phyloP scores from a whole-genome alignment of 164 flowering plant genomes.

The Magnolia kwangsiensis region DNA sequence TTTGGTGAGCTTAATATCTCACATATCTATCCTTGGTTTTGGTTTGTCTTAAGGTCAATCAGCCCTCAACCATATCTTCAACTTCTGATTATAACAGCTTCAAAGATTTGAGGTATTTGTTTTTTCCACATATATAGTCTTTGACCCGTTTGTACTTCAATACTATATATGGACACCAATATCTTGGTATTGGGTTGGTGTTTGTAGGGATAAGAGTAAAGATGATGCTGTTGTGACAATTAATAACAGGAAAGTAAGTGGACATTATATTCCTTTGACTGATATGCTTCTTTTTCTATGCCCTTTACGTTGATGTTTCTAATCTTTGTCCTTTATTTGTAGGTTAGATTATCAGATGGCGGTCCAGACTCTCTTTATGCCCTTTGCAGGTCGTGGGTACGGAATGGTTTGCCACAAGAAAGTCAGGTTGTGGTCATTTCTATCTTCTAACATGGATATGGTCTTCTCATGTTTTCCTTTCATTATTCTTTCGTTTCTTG shows the following conservation, averaged over 20 bases:
- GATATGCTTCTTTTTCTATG: not conserved
- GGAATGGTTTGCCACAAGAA: slow-evolving; percentile 70
- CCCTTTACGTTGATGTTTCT: not conserved
- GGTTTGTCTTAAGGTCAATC: slow-evolving; percentile 23
- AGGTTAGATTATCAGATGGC: slow-evolving; percentile 69
- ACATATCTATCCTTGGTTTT: not conserved
- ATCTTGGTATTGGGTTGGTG: slow-evolving; percentile 10
- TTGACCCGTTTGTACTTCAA: not conserved
- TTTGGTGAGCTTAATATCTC: not conserved
- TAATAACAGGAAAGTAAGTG: slow-evolving; percentile 62
- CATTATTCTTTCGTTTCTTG: no score
- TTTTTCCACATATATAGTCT: not conserved
- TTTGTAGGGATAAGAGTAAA: slow-evolving; percentile 42
- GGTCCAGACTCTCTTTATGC: slow-evolving; percentile 59
- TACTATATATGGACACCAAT: not conserved
- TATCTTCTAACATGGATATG: no score
- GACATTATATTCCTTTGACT: slow-evolving; percentile 2
- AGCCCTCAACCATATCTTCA: slow-evolving; percentile 29
- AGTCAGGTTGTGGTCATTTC: slow-evolving; percentile 47
- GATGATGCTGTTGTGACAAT: slow-evolving; percentile 42
- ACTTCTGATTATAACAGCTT: slow-evolving; percentile 39
- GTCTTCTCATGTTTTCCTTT: no score
- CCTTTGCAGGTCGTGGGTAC: slow-evolving; percentile 88
- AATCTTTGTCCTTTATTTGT: slow-evolving; percentile 13
- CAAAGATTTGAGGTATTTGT: slow-evolving; percentile 40